Percentiles rank a stretch among this genome's conserved stretches.
Evolutionary conservation across 805 yeast species (phyloP).

Genomic region (Starmerella floricola): DNA sequence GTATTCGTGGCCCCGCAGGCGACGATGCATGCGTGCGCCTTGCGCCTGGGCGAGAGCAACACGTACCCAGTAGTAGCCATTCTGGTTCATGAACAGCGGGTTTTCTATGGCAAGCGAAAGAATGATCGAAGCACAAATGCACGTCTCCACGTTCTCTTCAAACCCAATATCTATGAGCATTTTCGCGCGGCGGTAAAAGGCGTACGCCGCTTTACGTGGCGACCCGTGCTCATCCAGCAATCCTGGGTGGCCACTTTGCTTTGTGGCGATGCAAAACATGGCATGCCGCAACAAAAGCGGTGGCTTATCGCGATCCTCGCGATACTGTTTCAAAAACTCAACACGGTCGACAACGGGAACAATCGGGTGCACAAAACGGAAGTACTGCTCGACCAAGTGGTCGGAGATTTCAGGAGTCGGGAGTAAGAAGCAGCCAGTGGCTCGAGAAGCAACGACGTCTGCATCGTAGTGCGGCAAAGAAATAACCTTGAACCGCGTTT

Average conservation of each 20-base stretch:
- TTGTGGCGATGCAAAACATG: slow-evolving; percentile 55
- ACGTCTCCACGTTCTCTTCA: slow-evolving; percentile 50
- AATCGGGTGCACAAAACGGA: slow-evolving; percentile 52
- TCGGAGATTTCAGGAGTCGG: slow-evolving; percentile 50
- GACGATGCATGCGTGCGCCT: slow-evolving; percentile 61
- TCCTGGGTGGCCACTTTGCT: slow-evolving; percentile 44
- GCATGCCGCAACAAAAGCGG: slow-evolving; percentile 58
- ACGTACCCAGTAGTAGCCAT: slow-evolving; percentile 57
- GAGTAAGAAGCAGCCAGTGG: slow-evolving; percentile 57
- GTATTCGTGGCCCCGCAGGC: slow-evolving; percentile 26
- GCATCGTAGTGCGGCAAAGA: slow-evolving; percentile 27
- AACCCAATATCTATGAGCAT: slow-evolving; percentile 59
- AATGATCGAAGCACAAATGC: slow-evolving; percentile 50
- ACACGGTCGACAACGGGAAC: slow-evolving; percentile 57
- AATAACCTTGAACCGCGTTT: neutral
- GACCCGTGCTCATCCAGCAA: slow-evolving; percentile 37
- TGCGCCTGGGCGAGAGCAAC: slow-evolving; percentile 61
- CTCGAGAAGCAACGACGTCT: slow-evolving; percentile 34
- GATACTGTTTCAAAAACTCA: slow-evolving; percentile 47
- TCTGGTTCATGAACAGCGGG: slow-evolving; percentile 54
- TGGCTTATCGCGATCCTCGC: slow-evolving; percentile 39
- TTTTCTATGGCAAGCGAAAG: slow-evolving; percentile 66
- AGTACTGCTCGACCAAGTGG: slow-evolving; percentile 50
- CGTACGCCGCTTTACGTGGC: slow-evolving; percentile 41
- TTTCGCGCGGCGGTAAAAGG: slow-evolving; percentile 60